Percentiles rank a stretch among this genome's conserved stretches.
Conservation (phyloP, 192 early-diverging fungal species). For the Ambispora gerdemannii region DNA sequence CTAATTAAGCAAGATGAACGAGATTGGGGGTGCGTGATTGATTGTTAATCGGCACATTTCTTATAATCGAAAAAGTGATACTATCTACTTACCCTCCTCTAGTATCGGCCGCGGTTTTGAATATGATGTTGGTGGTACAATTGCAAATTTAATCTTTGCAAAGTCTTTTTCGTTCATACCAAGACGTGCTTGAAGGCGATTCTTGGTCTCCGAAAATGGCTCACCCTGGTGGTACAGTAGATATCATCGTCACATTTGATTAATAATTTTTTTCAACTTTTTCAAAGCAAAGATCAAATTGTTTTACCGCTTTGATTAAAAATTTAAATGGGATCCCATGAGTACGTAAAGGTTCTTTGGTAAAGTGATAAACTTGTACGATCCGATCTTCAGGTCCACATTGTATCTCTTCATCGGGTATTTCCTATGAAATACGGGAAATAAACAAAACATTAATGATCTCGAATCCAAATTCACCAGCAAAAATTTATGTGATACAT, state of each 20-base stretch:
- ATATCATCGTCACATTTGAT: background rate
- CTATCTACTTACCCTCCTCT: conserved; percentile 32
- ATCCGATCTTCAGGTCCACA: conserved; percentile 36
- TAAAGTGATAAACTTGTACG: conserved; percentile 78
- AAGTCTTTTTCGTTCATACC: conserved; percentile 86
- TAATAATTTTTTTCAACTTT: background rate
- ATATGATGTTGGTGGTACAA: conserved; percentile 29
- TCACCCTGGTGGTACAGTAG: conserved; percentile 53
- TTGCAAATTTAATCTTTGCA: conserved; percentile 57
- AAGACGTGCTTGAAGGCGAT: conserved; percentile 63
- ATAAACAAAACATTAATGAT: background rate
- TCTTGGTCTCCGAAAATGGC: conserved; percentile 64
- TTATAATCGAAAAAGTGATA: conserved; percentile 10
- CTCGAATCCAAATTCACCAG: background rate
- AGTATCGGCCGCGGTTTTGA: conserved; percentile 19
- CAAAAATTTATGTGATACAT: background rate
- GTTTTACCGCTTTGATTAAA: conserved; percentile 47
- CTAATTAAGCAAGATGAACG: background rate
- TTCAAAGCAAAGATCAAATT: background rate
- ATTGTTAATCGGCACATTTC: conserved; percentile 16
- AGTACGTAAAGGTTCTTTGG: conserved; percentile 58
- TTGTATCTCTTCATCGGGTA: conserved; percentile 47
- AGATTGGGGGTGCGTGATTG: background rate
- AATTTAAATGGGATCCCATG: conserved; percentile 89
- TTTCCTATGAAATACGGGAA: conserved; percentile 27